Base-by-base conservation (phyloP, 1,284 basidiomycete species). In the Lignosus rhinocerotis region DNA sequence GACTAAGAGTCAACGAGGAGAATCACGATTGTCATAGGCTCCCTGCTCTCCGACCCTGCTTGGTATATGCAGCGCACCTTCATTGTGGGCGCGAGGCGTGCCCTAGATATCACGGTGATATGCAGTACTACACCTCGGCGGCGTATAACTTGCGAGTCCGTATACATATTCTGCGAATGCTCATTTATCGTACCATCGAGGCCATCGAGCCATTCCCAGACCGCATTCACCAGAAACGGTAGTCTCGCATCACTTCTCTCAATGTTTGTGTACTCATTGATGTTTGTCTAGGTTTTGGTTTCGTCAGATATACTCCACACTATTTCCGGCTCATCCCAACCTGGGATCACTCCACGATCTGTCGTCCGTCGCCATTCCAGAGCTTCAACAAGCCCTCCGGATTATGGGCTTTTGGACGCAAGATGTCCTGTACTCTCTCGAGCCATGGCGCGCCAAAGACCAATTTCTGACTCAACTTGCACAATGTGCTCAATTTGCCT, bases 81-180 rank as follows among this genome's bases (percentile, higher is more conserved):
- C 55, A 65, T 1, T 84, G 83, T 57, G 67, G 72, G 34, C 67
- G 74, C 3, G 0, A 3, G 0, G 50, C 68, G 0, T 84, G 82
- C 59, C 72, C 70, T 6, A 68, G 70, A 32, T 71, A 74, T 4
- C 83, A 84, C 58, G 58, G 74, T 12, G 47, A 61, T 6, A 14
- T 61, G 0, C 55, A 58, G 0, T 51, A 67, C 10, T 61, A 79
- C 42, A 67, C 68, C 45, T 21, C 66, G 0, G 67, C 65, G 11
- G 71, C 66, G 58, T 82, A 78, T 60, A 77, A 78, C 43, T 7
- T 55, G 3, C 77, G 76, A 3, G 69, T 83, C 6, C 69, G 75
- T 2, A 66, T 82, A n/a, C 74, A 79, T 63, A 64, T 85, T 1
- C 77, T 78, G 51, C 82, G 84, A 55, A 76, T 84, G 2, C 56